These are phyloP conservation scores for Blastomyces emzantsi DNA, from an alignment of 2,329 filamentous ascomycete species.

Conservation along the genomic window DNA sequence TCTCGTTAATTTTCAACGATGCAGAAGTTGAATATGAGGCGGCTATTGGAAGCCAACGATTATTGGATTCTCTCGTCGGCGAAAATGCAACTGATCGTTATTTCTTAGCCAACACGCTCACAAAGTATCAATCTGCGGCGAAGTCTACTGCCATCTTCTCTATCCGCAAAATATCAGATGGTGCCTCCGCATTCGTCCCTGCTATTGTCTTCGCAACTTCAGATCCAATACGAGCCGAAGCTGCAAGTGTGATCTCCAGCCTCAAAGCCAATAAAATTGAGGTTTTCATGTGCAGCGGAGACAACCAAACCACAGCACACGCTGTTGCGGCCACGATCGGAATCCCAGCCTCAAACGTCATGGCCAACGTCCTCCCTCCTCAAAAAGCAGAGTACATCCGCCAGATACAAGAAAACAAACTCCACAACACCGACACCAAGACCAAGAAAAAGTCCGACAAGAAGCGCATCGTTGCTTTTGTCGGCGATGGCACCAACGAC, in stretches of 20 bases:
- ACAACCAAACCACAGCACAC: slow-evolving; percentile 74
- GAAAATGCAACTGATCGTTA: slow-evolving; percentile 26
- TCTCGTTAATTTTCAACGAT: slow-evolving; percentile 29
- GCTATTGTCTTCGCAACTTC: slow-evolving; percentile 64
- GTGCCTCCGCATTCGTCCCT: slow-evolving; percentile 35
- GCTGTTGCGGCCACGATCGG: slow-evolving; percentile 69
- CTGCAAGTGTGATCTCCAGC: slow-evolving; percentile 53
- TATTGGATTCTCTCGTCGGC: slow-evolving; percentile 30
- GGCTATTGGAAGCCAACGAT: slow-evolving; percentile 50
- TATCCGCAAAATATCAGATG: slow-evolving; percentile 23
- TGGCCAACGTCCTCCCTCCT: slow-evolving; percentile 76
- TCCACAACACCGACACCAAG: slow-evolving; percentile 24
- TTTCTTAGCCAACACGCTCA: slow-evolving; percentile 28
- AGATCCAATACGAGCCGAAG: slow-evolving; percentile 70
- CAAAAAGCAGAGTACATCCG: slow-evolving; percentile 57
- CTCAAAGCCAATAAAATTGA: slow-evolving; percentile 58
- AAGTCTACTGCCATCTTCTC: slow-evolving; percentile 40
- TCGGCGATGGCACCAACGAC: slow-evolving; percentile 82
- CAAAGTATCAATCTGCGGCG: slow-evolving; percentile 33
- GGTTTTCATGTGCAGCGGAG: slow-evolving; percentile 89
- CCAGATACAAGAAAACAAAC: slow-evolving; percentile 38
- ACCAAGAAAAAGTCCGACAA: slow-evolving; percentile 12
- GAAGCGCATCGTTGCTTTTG: slow-evolving; percentile 63
- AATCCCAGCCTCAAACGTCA: slow-evolving; percentile 64
- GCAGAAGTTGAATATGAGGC: slow-evolving; percentile 34